Conservation (phyloP, 2,329 filamentous ascomycete genomes). For the Beauveria rudraprayagi region DNA sequence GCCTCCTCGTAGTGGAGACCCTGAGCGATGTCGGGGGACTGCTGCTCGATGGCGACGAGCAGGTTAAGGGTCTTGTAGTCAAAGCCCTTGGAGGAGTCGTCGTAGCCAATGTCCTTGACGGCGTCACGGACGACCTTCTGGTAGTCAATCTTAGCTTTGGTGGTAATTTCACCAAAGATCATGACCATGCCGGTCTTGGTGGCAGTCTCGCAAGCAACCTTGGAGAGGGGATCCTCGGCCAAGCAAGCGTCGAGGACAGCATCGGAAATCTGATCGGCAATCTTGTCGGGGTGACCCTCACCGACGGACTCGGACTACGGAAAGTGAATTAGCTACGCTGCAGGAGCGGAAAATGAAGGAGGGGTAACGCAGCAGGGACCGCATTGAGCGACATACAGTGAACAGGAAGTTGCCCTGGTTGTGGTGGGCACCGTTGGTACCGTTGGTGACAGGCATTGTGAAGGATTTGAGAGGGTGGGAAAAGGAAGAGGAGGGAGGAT, state of each 20-base stretch:
- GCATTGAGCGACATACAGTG: constrained; percentile 47
- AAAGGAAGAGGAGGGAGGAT: constrained; percentile 19
- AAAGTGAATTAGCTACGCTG: constrained; percentile 18
- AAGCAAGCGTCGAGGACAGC: constrained; percentile 98
- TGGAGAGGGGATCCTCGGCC: constrained; percentile 89
- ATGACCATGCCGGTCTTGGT: constrained; percentile 99
- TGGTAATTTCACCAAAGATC: constrained; percentile 98
- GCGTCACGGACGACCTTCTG: constrained; percentile 91
- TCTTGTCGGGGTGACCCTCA: constrained; percentile 93
- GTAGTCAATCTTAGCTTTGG: constrained; percentile 93
- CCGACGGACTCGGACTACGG: constrained; percentile 73
- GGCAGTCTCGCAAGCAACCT: constrained; percentile 97
- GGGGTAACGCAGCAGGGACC: not conserved
- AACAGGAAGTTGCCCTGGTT: constrained; percentile 72
- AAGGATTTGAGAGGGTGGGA: constrained; percentile 21
- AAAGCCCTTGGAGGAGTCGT: constrained; percentile 94
- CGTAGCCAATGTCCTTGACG: constrained; percentile 98
- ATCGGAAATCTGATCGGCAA: constrained; percentile 97
- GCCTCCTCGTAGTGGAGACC: constrained; percentile 97
- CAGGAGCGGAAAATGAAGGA: not conserved
- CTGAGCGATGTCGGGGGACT: constrained; percentile 97
- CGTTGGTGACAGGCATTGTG: constrained; percentile 53
- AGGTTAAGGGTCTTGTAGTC: constrained; percentile 99
- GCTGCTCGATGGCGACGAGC: constrained; percentile 97
- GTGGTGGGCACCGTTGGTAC: constrained; percentile 41